Evolutionary conservation across 371 early-diverging fungal genomes (phyloP).

Genomic region (Blakeslea trispora): DNA sequence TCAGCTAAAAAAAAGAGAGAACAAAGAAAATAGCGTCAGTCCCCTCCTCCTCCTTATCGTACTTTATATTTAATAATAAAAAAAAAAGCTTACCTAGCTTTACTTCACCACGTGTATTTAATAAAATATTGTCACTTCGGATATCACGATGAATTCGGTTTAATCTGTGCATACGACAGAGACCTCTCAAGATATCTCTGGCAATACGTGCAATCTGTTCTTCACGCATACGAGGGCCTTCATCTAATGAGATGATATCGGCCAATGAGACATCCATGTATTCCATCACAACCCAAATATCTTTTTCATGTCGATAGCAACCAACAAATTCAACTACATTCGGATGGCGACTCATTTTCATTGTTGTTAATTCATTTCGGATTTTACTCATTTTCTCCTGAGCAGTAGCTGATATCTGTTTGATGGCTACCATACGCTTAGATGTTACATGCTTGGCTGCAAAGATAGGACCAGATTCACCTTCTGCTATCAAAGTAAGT

Average conservation of each 20-base stretch:
- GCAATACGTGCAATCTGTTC: constrained; percentile 69
- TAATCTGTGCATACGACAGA: constrained; percentile 88
- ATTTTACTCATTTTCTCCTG: constrained; percentile 68
- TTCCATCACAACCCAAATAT: constrained; percentile 76
- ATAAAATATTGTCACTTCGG: constrained; percentile 79
- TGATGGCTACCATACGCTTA: constrained; percentile 65
- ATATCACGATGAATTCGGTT: constrained; percentile 96
- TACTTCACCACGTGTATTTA: constrained; percentile 72
- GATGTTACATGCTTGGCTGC: constrained; percentile 59
- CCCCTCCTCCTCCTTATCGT: too few species aligned
- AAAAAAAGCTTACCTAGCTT: constrained; percentile 69
- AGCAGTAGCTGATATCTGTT: constrained; percentile 67
- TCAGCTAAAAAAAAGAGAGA: constrained; percentile 51
- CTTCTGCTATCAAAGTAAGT: constrained; percentile 71
- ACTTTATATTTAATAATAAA: too few species aligned
- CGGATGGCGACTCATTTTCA: constrained; percentile 71
- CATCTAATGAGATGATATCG: constrained; percentile 66
- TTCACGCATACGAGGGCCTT: constrained; percentile 52
- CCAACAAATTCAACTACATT: constrained; percentile 73
- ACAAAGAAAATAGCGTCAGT: too few species aligned
- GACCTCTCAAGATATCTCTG: constrained; percentile 81
- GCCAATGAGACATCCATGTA: constrained; percentile 82
- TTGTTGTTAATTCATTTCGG: constrained; percentile 68
- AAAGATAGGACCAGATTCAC: constrained; percentile 78
- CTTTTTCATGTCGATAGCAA: constrained; percentile 62